These are phyloP conservation scores for Solanum sejunctum DNA, from an alignment of 257 asterid species.

Conservation along the genomic window DNA sequence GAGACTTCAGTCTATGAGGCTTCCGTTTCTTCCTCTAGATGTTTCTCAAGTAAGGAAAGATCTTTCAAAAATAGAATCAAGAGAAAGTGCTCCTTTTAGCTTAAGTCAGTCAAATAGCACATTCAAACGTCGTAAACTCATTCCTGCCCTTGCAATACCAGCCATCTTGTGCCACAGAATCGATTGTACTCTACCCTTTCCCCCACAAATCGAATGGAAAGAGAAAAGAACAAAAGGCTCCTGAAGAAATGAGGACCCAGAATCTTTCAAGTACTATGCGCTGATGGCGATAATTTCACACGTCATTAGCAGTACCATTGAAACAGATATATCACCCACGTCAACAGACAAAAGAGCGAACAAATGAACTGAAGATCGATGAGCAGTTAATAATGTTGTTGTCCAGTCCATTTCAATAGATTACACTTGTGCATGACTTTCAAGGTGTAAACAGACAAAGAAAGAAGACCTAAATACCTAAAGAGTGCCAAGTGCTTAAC, in stretches of 20 bases:
- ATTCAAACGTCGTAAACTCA: too few species aligned
- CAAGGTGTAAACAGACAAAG: constrained; percentile 7
- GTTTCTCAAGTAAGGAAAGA: too few species aligned
- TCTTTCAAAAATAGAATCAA: too few species aligned
- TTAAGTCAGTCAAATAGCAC: too few species aligned
- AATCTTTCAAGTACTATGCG: background rate
- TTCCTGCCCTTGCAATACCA: too few species aligned
- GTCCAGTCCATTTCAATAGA: constrained; percentile 11
- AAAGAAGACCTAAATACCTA: constrained; percentile 1
- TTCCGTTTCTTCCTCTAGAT: too few species aligned
- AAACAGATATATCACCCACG: background rate
- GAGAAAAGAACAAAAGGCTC: background rate
- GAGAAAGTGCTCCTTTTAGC: too few species aligned
- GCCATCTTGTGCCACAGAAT: too few species aligned
- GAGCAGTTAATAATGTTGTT: background rate
- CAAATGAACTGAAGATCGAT: background rate
- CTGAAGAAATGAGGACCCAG: background rate
- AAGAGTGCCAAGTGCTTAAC: background rate
- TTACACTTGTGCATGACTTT: constrained; percentile 33
- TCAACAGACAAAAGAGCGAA: too few species aligned
- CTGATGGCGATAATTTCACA: background rate
- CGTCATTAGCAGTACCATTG: background rate
- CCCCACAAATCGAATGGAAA: too few species aligned
- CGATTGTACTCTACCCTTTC: too few species aligned
- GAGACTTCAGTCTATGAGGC: too few species aligned